Evolutionary conservation across 2,329 filamentous ascomycete species (phyloP).

Genomic region (Zymoseptoria brevis): DNA sequence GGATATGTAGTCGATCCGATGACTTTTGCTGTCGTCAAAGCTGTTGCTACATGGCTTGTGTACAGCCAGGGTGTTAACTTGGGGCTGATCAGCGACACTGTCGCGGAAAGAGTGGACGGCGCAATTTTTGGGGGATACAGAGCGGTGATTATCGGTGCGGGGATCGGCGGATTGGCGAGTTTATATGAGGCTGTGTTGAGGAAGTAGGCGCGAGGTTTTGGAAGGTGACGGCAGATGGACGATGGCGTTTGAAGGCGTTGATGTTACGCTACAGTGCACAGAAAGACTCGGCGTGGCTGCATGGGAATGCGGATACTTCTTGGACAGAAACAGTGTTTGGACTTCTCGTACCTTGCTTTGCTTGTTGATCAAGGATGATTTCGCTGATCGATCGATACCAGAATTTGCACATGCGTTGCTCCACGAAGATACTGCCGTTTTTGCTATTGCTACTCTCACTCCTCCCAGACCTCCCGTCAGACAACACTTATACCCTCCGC

Average conservation of each 20-base stretch:
- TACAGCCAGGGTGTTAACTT: constrained; percentile 61
- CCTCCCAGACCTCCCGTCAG: too few relatives aligned
- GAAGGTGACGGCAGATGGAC: too few relatives aligned
- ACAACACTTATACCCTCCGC: too few relatives aligned
- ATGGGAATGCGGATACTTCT: background rate
- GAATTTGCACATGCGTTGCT: background rate
- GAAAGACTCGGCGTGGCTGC: background rate
- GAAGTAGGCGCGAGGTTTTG: constrained; percentile 15
- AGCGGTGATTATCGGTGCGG: constrained; percentile 60
- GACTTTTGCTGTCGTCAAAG: constrained; percentile 84
- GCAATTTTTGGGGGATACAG: constrained; percentile 65
- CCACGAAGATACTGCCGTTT: background rate
- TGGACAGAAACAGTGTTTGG: background rate
- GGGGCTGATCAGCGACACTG: constrained; percentile 52
- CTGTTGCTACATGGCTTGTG: constrained; percentile 69
- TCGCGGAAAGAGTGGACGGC: constrained; percentile 55
- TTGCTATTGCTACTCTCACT: background rate
- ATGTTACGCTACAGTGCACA: too few relatives aligned
- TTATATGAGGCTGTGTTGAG: constrained; percentile 71
- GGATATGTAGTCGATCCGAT: constrained; percentile 71
- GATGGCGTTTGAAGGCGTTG: too few relatives aligned
- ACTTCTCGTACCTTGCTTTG: background rate
- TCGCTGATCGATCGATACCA: background rate
- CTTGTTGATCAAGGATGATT: background rate
- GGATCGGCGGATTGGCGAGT: constrained; percentile 59